phyloP scores from a whole-genome alignment of 345 rosid species.

The Mallotus nudiflorus region DNA sequence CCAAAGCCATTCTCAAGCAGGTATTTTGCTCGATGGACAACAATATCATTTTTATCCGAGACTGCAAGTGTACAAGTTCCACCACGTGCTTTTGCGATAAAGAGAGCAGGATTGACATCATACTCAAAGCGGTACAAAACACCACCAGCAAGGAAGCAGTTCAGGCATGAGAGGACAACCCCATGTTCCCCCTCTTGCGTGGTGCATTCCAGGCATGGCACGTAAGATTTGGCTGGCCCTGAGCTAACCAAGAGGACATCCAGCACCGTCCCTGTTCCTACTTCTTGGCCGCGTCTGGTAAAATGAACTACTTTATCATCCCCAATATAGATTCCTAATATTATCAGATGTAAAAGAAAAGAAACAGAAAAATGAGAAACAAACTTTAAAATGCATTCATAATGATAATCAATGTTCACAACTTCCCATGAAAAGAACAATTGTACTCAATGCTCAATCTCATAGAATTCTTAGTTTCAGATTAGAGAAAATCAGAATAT shows the following conservation, averaged over 20 bases:
- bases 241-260: conserved; percentile 76
- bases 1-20: conserved; percentile 86
- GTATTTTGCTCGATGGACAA: conserved; percentile 69
- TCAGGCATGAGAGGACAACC: conserved; percentile 75
- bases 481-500: neutral
- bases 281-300: conserved; percentile 89
- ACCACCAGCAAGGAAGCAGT: conserved; percentile 90
- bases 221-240: conserved; percentile 49
- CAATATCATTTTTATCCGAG: conserved; percentile 48
- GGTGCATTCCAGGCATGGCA: conserved; percentile 66
- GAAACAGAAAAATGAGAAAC: neutral
- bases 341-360: neutral
- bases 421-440: too few relatives aligned
- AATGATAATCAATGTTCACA: neutral
- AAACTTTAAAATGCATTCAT: neutral
- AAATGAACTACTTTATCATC: conserved; percentile 80
- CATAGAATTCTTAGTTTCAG: neutral
- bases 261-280: conserved; percentile 79
- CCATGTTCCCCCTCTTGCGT: conserved; percentile 56
- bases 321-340: conserved; percentile 84
- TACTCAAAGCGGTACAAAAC: conserved; percentile 74
- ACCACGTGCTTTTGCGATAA: conserved; percentile 82
- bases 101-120: conserved; percentile 70
- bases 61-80: conserved; percentile 91
- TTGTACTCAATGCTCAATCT: neutral